A percentile compares a stretch with the other conserved stretches of the same genome.
Conservation (phyloP, 441 rosid species). For the Aquilaria agallochum region DNA sequence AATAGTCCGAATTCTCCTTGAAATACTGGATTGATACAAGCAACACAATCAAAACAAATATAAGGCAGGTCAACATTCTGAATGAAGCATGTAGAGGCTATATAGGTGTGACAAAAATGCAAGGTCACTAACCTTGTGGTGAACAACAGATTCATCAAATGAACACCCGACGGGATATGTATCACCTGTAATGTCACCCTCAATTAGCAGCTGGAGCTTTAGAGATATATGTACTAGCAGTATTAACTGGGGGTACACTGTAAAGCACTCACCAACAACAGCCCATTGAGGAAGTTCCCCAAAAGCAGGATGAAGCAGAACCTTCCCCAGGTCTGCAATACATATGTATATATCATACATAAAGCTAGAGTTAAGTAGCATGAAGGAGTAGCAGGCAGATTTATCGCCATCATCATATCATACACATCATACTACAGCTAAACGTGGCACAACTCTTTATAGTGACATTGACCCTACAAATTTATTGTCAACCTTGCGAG, state of each 20-base stretch:
- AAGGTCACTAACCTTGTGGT: conserved; percentile 50
- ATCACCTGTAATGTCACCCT: conserved; percentile 43
- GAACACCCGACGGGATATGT: conserved; percentile 91
- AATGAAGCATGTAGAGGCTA: no score
- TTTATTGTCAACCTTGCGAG: neutral
- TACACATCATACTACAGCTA: neutral
- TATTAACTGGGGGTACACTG: no score
- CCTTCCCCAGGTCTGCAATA: conserved; percentile 76
- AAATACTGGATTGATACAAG: conserved; percentile 44
- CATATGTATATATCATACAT: neutral
- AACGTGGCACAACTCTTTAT: neutral
- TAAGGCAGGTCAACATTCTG: neutral
- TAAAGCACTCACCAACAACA: conserved; percentile 65
- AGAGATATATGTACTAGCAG: neutral
- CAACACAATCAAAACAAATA: neutral
- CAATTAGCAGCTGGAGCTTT: neutral
- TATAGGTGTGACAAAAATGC: no score
- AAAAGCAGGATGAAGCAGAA: conserved; percentile 64
- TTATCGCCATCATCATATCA: neutral
- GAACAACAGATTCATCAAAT: conserved; percentile 69
- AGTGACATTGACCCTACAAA: neutral
- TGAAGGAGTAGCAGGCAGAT: neutral
- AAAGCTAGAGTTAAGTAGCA: neutral
- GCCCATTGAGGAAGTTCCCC: conserved; percentile 97
- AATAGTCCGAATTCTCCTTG: conserved; percentile 66